Conservation (phyloP, 1,284 basidiomycete species). For the Malassezia japonica region DNA sequence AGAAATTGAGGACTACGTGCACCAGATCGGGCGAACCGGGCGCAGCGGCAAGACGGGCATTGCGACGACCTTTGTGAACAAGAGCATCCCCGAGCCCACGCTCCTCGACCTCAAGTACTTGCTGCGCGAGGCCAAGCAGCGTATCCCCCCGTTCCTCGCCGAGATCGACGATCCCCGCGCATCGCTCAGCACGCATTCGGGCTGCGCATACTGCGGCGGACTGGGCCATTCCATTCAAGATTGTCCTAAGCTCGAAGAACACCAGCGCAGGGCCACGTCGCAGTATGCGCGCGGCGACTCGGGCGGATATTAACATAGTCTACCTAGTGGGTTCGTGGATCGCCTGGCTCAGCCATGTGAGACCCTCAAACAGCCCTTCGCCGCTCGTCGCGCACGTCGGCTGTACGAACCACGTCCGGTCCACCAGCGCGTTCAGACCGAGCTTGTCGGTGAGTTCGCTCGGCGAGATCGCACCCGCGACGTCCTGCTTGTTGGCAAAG, state of each 20-base stretch:
- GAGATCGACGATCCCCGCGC: constrained; percentile 75
- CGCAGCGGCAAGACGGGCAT: constrained; percentile 96
- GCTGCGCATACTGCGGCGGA: constrained; percentile 95
- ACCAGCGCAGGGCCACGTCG: constrained; percentile 75
- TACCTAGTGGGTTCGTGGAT: background rate
- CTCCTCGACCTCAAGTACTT: constrained; percentile 92
- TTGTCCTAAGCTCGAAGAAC: constrained; percentile 93
- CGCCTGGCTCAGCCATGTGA: constrained; percentile 41
- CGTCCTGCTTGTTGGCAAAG: constrained; percentile 99
- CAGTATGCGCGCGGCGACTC: constrained; percentile 56
- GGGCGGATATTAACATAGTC: constrained; percentile 15
- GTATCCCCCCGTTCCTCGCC: constrained; percentile 90
- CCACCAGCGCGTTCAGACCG: constrained; percentile 86
- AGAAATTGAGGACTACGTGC: constrained; percentile 68
- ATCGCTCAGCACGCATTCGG: constrained; percentile 64
- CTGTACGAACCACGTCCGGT: constrained; percentile 97
- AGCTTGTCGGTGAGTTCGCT: constrained; percentile 97
- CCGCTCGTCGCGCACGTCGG: constrained; percentile 52
- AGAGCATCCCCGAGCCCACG: constrained; percentile 91
- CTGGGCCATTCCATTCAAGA: constrained; percentile 85
- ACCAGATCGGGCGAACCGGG: constrained; percentile 96
- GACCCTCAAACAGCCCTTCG: constrained; percentile 43
- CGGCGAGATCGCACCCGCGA: constrained; percentile 95
- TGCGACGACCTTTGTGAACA: constrained; percentile 99
- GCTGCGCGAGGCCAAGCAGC: constrained; percentile 92